Evolutionary conservation across 1,139 yeast genomes (phyloP), one percentile per base, ranked within the genome.

Genomic region (Hyphopichia buzzinii): DNA sequence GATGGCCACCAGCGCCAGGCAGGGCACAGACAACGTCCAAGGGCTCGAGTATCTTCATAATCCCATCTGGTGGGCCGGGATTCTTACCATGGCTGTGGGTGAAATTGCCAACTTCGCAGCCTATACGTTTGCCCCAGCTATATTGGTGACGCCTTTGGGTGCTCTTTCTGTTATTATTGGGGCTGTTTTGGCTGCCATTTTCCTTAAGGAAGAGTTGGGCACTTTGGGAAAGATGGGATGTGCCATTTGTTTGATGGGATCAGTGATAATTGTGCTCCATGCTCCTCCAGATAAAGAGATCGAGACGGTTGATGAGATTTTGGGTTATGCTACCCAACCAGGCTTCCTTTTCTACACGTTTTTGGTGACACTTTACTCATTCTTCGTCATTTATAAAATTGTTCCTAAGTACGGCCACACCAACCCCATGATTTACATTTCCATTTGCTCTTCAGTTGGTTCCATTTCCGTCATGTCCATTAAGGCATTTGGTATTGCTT

Each of bases 21-120:
- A 77, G 40, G 94, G 94, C 1, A 67, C 74, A 31, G 76, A 59
- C 31, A 60, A 72, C 39, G 86, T 83, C 25, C 86, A 84, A 39
- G 85, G 87, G 15, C 80, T 74, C 52, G 81, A 83, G 50, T 88
- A 88, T 56, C 67, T 88, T 42, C 80, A 75, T 46, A 87, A 86
- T 56, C 96, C 97, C 8, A 77, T 87, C 31, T 88, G 97, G 97
- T 86, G 96, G 89, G 88, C 94, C 0, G 97, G 97, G 12, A 88
- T 89, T 77, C 53, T 81, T 25, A 79, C 94, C 37, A 89, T 88
- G 97, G 95, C 94, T 2, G 62, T 88, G 26, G 97, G 97, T 4
- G 97, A 88, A 57, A 66, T 88, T 32, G 96, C 96, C 39, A 88
- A 88, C 58, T 88, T 88, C 58, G 96, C 96, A 10, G 97, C 97